Percentiles rank a stretch among this genome's conserved stretches.
Evolutionary conservation across 495 filamentous ascomycete species (phyloP).

Genomic region (Penicillium psychrofluorescens): DNA sequence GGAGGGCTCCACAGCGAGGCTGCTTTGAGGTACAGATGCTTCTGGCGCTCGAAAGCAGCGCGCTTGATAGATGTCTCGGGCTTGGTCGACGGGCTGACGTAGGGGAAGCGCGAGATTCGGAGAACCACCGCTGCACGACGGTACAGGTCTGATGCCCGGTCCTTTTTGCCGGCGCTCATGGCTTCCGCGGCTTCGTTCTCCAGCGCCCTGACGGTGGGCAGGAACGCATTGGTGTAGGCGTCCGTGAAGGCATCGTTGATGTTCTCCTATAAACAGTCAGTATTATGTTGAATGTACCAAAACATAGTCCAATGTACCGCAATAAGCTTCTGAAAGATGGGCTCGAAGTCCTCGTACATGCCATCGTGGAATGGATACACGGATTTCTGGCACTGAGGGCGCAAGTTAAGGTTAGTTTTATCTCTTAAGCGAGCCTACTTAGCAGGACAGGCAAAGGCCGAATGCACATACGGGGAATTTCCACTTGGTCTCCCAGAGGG

Average conservation of each 20-base stretch:
- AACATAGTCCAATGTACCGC: conserved; percentile 18
- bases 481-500: conserved; percentile 79
- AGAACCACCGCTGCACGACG: conserved; percentile 64
- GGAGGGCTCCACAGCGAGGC: conserved; percentile 46
- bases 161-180: conserved; percentile 31
- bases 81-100: conserved; percentile 40
- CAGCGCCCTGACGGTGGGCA: conserved; percentile 49
- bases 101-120: conserved; percentile 70
- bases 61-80: conserved; percentile 41
- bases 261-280: conserved; percentile 27
- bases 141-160: conserved; percentile 54
- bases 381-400: conserved; percentile 45
- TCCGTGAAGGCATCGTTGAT: conserved; percentile 58
- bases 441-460: not conserved
- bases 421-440: not conserved
- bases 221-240: conserved; percentile 57
- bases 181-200: conserved; percentile 40
- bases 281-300: too few species aligned
- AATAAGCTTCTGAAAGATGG: conserved; percentile 60
- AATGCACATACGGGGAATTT: conserved; percentile 50
- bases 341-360: conserved; percentile 60
- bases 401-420: conserved; percentile 4
- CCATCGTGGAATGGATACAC: conserved; percentile 80
- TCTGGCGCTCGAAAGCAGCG: conserved; percentile 60
- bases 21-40: conserved; percentile 55